phyloP scores from a whole-genome alignment of 345 rosid species.

The Turnera subulata region DNA sequence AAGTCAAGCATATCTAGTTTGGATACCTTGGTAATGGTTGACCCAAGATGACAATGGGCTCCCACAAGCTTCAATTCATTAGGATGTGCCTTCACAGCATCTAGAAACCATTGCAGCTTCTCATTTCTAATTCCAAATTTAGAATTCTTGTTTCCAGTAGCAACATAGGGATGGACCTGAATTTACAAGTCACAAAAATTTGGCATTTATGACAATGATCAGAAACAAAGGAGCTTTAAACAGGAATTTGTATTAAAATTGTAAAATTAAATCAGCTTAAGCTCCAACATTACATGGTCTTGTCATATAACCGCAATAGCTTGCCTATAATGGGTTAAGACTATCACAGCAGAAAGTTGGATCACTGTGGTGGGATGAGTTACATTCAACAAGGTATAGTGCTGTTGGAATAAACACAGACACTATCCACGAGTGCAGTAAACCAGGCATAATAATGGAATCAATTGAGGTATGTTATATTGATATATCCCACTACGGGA shows the following conservation, averaged over 20 bases:
- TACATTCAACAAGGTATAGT: too few species aligned
- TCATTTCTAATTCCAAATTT: constrained; percentile 98
- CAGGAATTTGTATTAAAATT: too few species aligned
- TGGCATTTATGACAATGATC: neutral
- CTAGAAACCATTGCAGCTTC: constrained; percentile 98
- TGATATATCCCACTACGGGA: neutral
- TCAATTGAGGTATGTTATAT: too few species aligned
- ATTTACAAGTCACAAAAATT: constrained; percentile 6
- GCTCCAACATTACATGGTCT: neutral
- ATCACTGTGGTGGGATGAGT: too few species aligned
- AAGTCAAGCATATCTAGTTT: neutral
- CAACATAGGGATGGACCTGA: constrained; percentile 97
- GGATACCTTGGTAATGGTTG: constrained; percentile 89
- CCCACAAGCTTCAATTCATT: constrained; percentile 91
- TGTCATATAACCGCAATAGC: too few species aligned
- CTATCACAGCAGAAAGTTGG: too few species aligned
- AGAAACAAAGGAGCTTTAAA: constrained; percentile 1
- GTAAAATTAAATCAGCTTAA: neutral
- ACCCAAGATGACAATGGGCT: constrained; percentile 97
- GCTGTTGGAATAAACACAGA: too few species aligned
- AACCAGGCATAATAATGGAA: too few species aligned
- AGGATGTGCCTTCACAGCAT: constrained; percentile 83
- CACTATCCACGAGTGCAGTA: too few species aligned
- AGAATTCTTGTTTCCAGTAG: constrained; percentile 96
- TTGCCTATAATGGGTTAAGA: too few species aligned